These are phyloP conservation scores for Canavalia gladiata DNA, from an alignment of 306 rosid species.

Conservation along the genomic window DNA sequence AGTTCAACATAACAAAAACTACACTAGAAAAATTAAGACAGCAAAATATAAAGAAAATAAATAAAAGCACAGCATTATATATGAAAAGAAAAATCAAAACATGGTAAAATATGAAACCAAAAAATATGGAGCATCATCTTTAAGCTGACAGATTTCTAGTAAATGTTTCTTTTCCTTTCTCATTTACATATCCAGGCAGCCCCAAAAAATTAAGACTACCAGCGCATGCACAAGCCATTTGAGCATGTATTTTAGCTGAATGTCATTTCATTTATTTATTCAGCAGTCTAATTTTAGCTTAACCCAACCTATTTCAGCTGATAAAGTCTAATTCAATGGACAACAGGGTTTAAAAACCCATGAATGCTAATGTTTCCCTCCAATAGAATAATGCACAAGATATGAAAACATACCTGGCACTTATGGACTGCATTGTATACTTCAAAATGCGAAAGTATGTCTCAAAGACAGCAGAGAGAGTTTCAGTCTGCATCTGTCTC, in stretches of 20 bases:
- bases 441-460: constrained; percentile 91
- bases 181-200: constrained; percentile 4
- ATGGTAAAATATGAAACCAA: constrained; percentile 13
- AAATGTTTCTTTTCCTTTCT: background rate
- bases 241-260: constrained; percentile 5
- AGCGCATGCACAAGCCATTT: background rate
- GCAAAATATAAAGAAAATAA: constrained; percentile 13
- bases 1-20: constrained; percentile 24
- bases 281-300: background rate
- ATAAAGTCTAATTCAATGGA: constrained; percentile 11
- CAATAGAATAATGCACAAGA: constrained; percentile 11
- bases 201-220: background rate
- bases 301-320: constrained; percentile 15
- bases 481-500: constrained; percentile 84
- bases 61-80: background rate
- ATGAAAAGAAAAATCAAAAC: background rate
- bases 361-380: background rate
- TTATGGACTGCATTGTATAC: constrained; percentile 70
- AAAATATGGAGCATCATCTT: constrained; percentile 22
- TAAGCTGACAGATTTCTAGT: constrained; percentile 3
- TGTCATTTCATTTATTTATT: background rate
- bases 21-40: constrained; percentile 12
- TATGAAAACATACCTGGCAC: constrained; percentile 60
- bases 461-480: constrained; percentile 95
- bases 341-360: constrained; percentile 27